Evolutionary conservation across 2,329 filamentous ascomycete genomes (phyloP), one percentile per base, ranked within the genome.

Genomic region (Pseudogymnoascus sp.): DNA sequence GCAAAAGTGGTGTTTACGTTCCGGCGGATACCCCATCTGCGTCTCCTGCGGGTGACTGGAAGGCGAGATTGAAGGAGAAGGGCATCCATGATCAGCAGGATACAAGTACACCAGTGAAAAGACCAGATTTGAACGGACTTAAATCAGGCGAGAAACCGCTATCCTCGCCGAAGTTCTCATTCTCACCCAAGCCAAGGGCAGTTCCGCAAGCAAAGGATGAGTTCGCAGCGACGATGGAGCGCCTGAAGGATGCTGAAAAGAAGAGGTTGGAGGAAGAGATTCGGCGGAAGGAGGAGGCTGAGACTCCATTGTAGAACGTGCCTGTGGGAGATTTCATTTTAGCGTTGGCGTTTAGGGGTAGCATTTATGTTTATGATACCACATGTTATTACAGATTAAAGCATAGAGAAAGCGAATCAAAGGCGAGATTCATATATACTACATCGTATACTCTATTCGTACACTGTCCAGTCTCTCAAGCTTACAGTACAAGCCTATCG

Each of bases 221-320:
- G 62, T 69, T 75, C 35, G 69, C 74, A 55, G 71, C 70, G 8
- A 84, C 80, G 1, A 77, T 85, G 74, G 84, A 81, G 64, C 77
- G 82, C 62, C 66, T 86, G 40, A 80, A 81, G 65, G 82, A 79
- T 62, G 82, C 82, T 25, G 82, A 85, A 70, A 78, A 76, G 62
- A 77, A 75, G 66, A 75, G 76, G 33, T 64, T 82, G 10, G 81
- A 82, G 64, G 81, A 83, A 60, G 77, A 85, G 65, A 76, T 82
- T 61, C 70, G 74, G 45, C 76, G 75, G 67, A 77, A 52, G 36
- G 58, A 78, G 64, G 80, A 82, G 59, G 71, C 72, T 42, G 76
- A 78, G 62, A 75, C 72, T 4, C 75, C 74, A 3, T 72, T 65
- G 65, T 72, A 62, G 33, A n/a, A 6, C 12, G 27, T 7, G n/a